Base-by-base conservation (phyloP, 306 rosid genomes). In the Oxytropis ochrocephala region DNA sequence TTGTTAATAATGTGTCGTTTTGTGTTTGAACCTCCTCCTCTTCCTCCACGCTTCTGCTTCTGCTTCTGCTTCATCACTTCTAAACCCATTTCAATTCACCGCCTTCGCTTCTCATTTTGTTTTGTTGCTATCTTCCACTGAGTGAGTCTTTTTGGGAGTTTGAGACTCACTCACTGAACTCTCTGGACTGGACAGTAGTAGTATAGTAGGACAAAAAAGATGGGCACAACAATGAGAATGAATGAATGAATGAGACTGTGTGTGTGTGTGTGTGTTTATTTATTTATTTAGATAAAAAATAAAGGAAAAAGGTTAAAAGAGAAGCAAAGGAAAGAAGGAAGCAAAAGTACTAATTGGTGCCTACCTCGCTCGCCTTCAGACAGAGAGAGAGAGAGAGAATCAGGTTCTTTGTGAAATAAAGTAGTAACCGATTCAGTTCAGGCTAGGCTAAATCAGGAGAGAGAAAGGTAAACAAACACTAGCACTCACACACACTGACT, bases 341-440 rank as follows among this genome's bases (percentile, higher is more conserved):
- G 41, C 8, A 36, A 9, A 5, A 35, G 39, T 35, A 7, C 39
- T 69, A 76, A 65, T 48, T 57, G 21, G 74, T 27, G 57, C 70
- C 64, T 54, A 35, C 39, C 39, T 35, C 17, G 0, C 17, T 57
- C 38, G 73, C 38, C 81, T 80, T 73, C 74, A 78, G 80, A 83
- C 91, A 80, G 80, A 84, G 96, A 80, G 85, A 83, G 88, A 74
- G 91, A 83, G 93, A 80, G 80, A 84, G 96, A 80, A 87, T 85
- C 89, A 74, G 91, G 82, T 89, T 85, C 96, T 85, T 63, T 70
- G 49, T 54, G 69, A 42, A 46, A 61, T 47, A 64, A 49, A 60
- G 74, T 46, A 60, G 74, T 46, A 77, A 67, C 70, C 18, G 53
- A 64, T 27, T 62, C 35, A 19, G 47, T 30, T 24, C 9, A 48